Percentiles rank a stretch among this genome's conserved stretches.
These are phyloP conservation scores for Colletotrichum sp. DNA, from an alignment of 2,329 filamentous ascomycete genomes.

Conservation along the genomic window DNA sequence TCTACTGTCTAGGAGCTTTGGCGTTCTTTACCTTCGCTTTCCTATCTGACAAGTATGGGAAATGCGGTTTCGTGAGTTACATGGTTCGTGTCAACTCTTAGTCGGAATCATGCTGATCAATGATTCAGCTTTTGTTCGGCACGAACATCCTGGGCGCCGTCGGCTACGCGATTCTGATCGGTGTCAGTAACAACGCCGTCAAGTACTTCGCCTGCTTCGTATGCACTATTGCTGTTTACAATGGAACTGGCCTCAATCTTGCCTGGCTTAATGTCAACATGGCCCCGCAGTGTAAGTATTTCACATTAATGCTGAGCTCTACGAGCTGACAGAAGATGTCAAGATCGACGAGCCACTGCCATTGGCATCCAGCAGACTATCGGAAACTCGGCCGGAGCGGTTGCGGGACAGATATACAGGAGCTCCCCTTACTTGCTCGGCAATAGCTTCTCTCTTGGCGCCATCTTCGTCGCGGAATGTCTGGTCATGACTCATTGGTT, in stretches of 20 bases:
- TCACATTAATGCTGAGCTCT: too few relatives aligned
- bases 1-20: not conserved
- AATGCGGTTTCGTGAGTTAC: not conserved
- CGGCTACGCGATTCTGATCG: not conserved
- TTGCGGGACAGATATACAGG: slow-evolving; percentile 41
- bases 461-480: not conserved
- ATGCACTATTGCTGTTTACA: slow-evolving; percentile 50
- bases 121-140: not conserved
- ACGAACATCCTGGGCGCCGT: not conserved
- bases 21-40: not conserved
- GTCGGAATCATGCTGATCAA: not conserved
- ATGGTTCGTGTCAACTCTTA: not conserved
- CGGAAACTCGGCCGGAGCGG: slow-evolving; percentile 51
- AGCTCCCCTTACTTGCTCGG: slow-evolving; percentile 34
- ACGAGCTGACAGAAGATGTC: too few relatives aligned
- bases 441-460: not conserved
- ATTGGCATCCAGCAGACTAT: slow-evolving; percentile 26
- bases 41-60: not conserved
- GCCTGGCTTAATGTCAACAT: slow-evolving; percentile 51
- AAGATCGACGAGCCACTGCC: not conserved
- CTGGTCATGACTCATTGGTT: not conserved
- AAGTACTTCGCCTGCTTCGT: slow-evolving; percentile 53
- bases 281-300: slow-evolving; percentile 40
- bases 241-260: slow-evolving; percentile 50
- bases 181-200: not conserved